A percentile compares a stretch with the other conserved stretches of the same genome.
These are phyloP conservation scores for Crithidia bombi DNA, from an alignment of 208 protist genomes.

Conservation along the genomic window DNA sequence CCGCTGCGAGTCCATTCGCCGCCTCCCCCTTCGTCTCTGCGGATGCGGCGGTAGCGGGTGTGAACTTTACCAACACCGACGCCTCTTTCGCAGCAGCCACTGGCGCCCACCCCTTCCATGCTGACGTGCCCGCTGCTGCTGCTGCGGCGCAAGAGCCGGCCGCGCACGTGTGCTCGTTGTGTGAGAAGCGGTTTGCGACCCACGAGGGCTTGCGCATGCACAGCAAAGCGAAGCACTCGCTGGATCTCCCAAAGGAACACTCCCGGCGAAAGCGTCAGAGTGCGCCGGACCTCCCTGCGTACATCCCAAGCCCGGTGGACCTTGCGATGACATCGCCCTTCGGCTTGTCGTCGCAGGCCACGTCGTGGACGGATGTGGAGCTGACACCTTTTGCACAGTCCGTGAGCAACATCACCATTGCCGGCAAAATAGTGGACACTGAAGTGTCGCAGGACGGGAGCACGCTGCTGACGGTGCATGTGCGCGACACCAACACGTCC, in stretches of 20 bases:
- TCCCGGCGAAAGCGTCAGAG: slow-evolving; percentile 8
- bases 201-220: slow-evolving; percentile 80
- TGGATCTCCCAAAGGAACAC: slow-evolving; percentile 48
- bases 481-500: slow-evolving; percentile 33
- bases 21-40: slow-evolving; percentile 20
- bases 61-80: neutral
- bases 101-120: slow-evolving; percentile 1
- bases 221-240: slow-evolving; percentile 77
- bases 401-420: slow-evolving; percentile 77
- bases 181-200: slow-evolving; percentile 65
- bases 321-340: slow-evolving; percentile 85
- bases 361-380: slow-evolving; percentile 73
- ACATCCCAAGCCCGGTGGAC: slow-evolving; percentile 90
- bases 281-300: slow-evolving; percentile 63
- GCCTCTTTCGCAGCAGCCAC: neutral
- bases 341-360: slow-evolving; percentile 30
- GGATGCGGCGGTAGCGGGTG: slow-evolving; percentile 1
- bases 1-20: slow-evolving; percentile 17
- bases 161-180: slow-evolving; percentile 62
- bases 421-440: slow-evolving; percentile 51
- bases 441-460: slow-evolving; percentile 30
- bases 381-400: slow-evolving; percentile 70
- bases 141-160: slow-evolving; percentile 20
- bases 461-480: slow-evolving; percentile 58
- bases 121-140: slow-evolving; percentile 15